Evolutionary conservation across 108 stramenopile species (phyloP), one percentile per base, ranked within the genome.

Genomic region (Skeletonema marinoi): DNA sequence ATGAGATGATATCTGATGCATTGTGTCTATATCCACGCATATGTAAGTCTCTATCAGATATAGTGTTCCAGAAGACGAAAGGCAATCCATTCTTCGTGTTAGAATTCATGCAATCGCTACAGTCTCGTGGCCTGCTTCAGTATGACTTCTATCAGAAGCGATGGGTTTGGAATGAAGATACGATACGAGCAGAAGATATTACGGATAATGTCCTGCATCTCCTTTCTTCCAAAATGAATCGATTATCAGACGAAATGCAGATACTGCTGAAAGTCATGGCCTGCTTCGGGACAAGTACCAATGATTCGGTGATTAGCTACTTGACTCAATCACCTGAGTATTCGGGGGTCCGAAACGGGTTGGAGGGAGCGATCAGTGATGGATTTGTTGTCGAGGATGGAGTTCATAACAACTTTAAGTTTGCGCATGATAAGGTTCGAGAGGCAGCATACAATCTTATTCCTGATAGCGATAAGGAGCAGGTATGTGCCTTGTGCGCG

Each of bases 341-440:
- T 42, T 33, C 31, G 0, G 35, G 50, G 32, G 31, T 72, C 1
- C 64, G 6, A 10, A 29, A 32, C 12, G 31, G 32, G 29, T 17
- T 78, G 25, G 71, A 74, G 11, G 6, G 59, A 29, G 35, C 38
- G 8, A 54, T 60, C 14, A 36, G 54, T 31, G 71, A 59, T 32
- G 78, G 56, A 21, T 68, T 74, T 62, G 51, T 74, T 35, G n/a
- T 44, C 32, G 42, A 58, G 38, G 65, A 19, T 30, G 65, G 54
- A 60, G 30, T 69, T 32, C 31, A 51, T n/a, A 78, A 70, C 50
- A 3, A 41, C 25, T 25, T 25, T 41, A 71, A 46, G 50, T 87
- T 87, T 67, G 68, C 65, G 0, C 86, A 85, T 59, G 86, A 87
- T 41, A 75, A 70, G 44, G 72, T 87, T 35, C 33, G 33, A 71